Evolutionary conservation across 2,329 filamentous ascomycete genomes (phyloP).

Genomic region (Orbilia javanica): DNA sequence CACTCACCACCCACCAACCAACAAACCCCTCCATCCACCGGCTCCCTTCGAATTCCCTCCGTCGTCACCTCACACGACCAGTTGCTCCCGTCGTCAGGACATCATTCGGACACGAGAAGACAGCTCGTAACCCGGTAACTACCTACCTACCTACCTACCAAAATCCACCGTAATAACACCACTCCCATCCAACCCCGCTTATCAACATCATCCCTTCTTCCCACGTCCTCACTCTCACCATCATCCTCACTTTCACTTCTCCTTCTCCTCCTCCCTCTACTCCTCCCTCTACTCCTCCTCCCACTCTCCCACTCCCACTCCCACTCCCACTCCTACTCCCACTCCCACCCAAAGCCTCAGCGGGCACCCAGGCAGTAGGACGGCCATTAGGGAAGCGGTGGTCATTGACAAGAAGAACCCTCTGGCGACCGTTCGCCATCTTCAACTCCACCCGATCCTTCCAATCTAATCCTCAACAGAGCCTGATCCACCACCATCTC

Average conservation of each 20-base stretch:
- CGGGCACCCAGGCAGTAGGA: slow-evolving; percentile 19
- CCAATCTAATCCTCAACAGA: too few relatives aligned
- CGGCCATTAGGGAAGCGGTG: slow-evolving; percentile 13
- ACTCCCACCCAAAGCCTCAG: too few relatives aligned
- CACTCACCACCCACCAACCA: neutral
- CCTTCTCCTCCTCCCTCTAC: too few relatives aligned
- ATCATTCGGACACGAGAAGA: neutral
- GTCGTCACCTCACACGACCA: slow-evolving; percentile 23
- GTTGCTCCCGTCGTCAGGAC: slow-evolving; percentile 7
- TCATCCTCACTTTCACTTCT: too few relatives aligned
- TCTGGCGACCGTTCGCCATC: slow-evolving; percentile 19
- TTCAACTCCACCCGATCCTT: too few relatives aligned
- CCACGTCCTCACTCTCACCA: neutral
- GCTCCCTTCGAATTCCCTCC: neutral
- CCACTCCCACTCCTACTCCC: too few relatives aligned
- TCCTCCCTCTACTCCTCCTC: too few relatives aligned
- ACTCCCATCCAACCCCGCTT: slow-evolving; percentile 22
- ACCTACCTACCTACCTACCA: too few relatives aligned
- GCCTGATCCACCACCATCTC: neutral
- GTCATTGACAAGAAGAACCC: neutral
- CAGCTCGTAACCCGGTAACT: slow-evolving; percentile 4
- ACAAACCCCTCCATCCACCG: slow-evolving; percentile 4
- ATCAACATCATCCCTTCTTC: slow-evolving; percentile 3
- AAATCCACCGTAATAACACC: too few relatives aligned
- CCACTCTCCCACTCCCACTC: too few relatives aligned